Evolutionary conservation across 345 rosid species (phyloP).

Genomic region (Citrus mangshanensis): DNA sequence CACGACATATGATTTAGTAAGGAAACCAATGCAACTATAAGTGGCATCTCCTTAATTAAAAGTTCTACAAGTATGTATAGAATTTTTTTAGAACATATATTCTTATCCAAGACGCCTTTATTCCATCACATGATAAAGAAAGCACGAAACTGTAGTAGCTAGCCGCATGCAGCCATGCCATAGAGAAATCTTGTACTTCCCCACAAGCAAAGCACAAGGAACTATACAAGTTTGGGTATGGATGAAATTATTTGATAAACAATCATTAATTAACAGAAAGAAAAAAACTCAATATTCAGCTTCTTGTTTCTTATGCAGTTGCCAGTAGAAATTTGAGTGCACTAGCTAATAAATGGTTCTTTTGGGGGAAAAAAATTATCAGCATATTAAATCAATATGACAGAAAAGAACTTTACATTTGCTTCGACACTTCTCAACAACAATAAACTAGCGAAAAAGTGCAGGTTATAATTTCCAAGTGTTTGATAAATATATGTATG

Average conservation of each 20-base stretch:
- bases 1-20: not conserved
- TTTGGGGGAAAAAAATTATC: too few relatives aligned
- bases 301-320: not conserved
- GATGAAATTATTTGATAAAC: too few relatives aligned
- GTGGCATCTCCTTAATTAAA: not conserved
- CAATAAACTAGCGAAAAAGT: not conserved
- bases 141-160: not conserved
- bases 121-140: constrained; percentile 10
- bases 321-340: not conserved
- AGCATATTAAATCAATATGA: too few relatives aligned
- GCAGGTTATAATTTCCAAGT: not conserved
- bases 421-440: too few relatives aligned
- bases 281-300: not conserved
- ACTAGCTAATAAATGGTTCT: too few relatives aligned
- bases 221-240: too few relatives aligned
- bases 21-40: not conserved
- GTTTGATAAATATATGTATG: too few relatives aligned
- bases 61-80: not conserved
- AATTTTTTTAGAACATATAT: too few relatives aligned
- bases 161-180: too few relatives aligned
- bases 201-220: constrained; percentile 17
- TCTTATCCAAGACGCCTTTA: not conserved
- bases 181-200: constrained; percentile 2
- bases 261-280: too few relatives aligned
- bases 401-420: too few relatives aligned